Base-by-base conservation (phyloP, 495 filamentous ascomycete species). In the Achaetomiella virescens region DNA sequence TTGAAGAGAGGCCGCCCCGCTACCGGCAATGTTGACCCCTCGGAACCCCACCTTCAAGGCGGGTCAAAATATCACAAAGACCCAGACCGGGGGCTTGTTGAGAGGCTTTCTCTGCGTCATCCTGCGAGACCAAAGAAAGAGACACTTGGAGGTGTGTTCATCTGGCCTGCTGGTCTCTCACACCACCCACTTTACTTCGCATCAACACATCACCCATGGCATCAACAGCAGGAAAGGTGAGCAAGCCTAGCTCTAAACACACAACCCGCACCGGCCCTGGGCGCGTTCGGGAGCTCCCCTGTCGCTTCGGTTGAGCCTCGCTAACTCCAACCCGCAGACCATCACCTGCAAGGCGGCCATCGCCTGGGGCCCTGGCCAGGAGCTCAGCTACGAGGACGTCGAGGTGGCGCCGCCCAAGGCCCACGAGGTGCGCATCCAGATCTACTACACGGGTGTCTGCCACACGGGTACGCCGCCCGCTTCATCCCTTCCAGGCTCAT, bases 401-500 rank as follows among this genome's bases (percentile, higher is more conserved):
- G 90, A 98, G 75, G 93, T 98, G 49, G 81, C 78, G 36, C 88
- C 95, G 37, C 93, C 93, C n/a, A 84, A 81, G 70, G 92, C 92
- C 41, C 84, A 95, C 73, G 93, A 98, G 75, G 95, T 98, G 58
- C 89, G 93, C 56, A 96, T 98, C 66, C 75, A 97, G 77, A 89
- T 98, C 68, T 80, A 88, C 73, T 95, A 96, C 79, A 98, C 93
- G 36, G 93, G 93, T 70, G 91, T 98, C 66, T 98, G 93, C 77
- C 93, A 98, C 75, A 98, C 93, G 64, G 90, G 90, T 95, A 73
- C 62, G 75, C 62, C 24, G 9, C 52, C 33, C n/a, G n/a, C 25
- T 31, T 18, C 25, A 15, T 7, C 11, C 6, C 43, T 10, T n/a
- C n/a, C n/a, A n/a, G n/a, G 9, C 12, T 22, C n/a, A 12, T 11